phyloP scores from a whole-genome alignment of 306 rosid genomes.

The Carpinus fangiana region DNA sequence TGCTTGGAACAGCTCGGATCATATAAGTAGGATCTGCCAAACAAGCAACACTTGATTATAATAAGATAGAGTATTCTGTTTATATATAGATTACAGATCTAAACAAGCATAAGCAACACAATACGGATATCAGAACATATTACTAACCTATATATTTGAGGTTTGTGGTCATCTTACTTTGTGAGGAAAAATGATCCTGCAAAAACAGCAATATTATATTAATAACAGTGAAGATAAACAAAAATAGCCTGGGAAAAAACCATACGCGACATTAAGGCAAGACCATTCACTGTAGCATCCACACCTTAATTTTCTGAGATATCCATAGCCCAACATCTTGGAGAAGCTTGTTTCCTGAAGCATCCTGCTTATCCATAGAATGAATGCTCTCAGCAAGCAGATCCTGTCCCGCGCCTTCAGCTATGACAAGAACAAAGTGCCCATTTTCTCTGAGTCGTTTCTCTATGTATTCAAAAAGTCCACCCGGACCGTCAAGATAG shows the following conservation, averaged over 20 bases:
- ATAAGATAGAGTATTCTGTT: background rate
- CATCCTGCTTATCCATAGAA: constrained; percentile 56
- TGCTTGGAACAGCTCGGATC: constrained; percentile 93
- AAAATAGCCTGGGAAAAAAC: background rate
- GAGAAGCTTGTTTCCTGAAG: constrained; percentile 93
- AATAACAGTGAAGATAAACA: background rate
- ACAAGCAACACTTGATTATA: background rate
- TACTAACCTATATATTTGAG: constrained; percentile 90
- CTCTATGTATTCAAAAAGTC: constrained; percentile 75
- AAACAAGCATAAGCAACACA: background rate
- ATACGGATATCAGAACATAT: background rate
- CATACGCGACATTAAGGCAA: constrained; percentile 1
- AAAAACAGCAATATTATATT: constrained; percentile 6
- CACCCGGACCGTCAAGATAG: constrained; percentile 91
- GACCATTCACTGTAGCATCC: constrained; percentile 12
- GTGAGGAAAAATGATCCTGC: constrained; percentile 78
- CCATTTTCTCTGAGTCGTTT: constrained; percentile 76
- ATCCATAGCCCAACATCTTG: constrained; percentile 92
- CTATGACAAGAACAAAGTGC: constrained; percentile 94
- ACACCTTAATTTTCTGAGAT: constrained; percentile 77
- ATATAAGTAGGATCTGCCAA: constrained; percentile 90
- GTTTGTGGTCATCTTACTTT: constrained; percentile 48
- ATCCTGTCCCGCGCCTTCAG: constrained; percentile 99
- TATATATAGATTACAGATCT: background rate
- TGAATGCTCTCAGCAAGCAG: constrained; percentile 59